These are phyloP conservation scores for Mortierella sp. DNA, from an alignment of 371 early-diverging fungal species.

Conservation along the genomic window DNA sequence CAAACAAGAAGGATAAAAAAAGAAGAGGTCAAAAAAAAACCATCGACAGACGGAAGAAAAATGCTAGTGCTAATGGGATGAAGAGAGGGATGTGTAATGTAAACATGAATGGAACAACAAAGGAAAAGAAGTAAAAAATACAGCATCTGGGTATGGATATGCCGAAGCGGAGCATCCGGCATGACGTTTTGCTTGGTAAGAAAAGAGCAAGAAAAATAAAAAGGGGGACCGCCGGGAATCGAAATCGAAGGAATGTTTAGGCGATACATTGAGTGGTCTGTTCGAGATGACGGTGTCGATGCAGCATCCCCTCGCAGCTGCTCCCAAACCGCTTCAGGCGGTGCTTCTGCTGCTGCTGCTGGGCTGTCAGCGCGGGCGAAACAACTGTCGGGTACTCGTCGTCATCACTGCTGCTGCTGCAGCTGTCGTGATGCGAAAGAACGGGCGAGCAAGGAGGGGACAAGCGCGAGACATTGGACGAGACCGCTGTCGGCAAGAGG, in stretches of 20 bases:
- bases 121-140: not conserved
- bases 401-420: slow-evolving; percentile 41
- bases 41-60: not conserved
- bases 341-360: slow-evolving; percentile 39
- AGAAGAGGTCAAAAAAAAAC: not conserved
- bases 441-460: slow-evolving; percentile 51
- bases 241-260: not conserved
- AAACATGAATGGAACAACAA: not conserved
- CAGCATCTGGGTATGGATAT: not conserved
- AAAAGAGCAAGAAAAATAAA: not conserved
- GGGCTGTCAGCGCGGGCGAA: slow-evolving; percentile 17
- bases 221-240: not conserved
- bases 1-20: slow-evolving; percentile 4
- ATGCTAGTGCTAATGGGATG: not conserved
- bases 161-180: slow-evolving; percentile 5
- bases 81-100: not conserved
- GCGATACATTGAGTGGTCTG: slow-evolving; percentile 35
- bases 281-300: slow-evolving; percentile 39
- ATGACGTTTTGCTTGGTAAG: slow-evolving; percentile 4
- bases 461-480: slow-evolving; percentile 18
- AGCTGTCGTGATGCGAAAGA: slow-evolving; percentile 47
- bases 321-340: slow-evolving; percentile 40
- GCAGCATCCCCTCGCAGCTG: slow-evolving; percentile 44
- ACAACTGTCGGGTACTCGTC: slow-evolving; percentile 33
- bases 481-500: slow-evolving; percentile 16